Base-by-base conservation (phyloP, 2,329 filamentous ascomycete genomes). In the Fusarium sarcochroum region DNA sequence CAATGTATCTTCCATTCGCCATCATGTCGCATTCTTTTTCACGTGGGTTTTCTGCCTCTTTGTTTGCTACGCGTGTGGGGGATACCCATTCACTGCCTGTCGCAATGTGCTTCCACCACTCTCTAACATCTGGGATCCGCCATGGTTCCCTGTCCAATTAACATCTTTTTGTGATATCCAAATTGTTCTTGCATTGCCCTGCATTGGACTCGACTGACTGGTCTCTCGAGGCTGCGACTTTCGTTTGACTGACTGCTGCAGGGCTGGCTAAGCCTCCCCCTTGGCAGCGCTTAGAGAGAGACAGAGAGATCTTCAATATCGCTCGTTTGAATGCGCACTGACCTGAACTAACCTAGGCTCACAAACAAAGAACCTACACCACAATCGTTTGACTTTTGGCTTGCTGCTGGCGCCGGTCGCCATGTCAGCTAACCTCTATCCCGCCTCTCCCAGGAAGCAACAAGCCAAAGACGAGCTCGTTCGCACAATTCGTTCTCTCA, bases 401-500 rank as follows among this genome's bases (percentile, higher is more conserved):
- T 54, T 54, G 23, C 51, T 58, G 21, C 23, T 35, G 30, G 48
- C 50, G 44, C 46, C 49, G 54, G 56, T 25, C 44, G 62, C 27
- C 62, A 74, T 74, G 72, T 59, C 65, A 35, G 38, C 61, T 25
- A 45, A 37, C 14, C 45, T 30, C 27, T 30, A 30, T 30, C 27
- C 27, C 32, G 17, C 47, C 18, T 49, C 52, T 0, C 6, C 37
- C 4, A 62, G 52, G 25, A 63, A 57, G 49, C 30, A 35, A 18
- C 53, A 63, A 32, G 67, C 52, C 6, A 63, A 57, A 30, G 70
- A 74, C 13, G 68, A 68, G 41, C 68, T 78, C 15, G 50, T 71
- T 27, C 64, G 68, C 30, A 70, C 61, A 13, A 72, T 78, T 20
- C 58, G 68, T 23, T 69, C 69, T 1, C 64, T 78, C 23, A 78